Evolutionary conservation across 2,329 filamentous ascomycete species (phyloP), one percentile per base, ranked within the genome.

Genomic region (Penicillium sp.): DNA sequence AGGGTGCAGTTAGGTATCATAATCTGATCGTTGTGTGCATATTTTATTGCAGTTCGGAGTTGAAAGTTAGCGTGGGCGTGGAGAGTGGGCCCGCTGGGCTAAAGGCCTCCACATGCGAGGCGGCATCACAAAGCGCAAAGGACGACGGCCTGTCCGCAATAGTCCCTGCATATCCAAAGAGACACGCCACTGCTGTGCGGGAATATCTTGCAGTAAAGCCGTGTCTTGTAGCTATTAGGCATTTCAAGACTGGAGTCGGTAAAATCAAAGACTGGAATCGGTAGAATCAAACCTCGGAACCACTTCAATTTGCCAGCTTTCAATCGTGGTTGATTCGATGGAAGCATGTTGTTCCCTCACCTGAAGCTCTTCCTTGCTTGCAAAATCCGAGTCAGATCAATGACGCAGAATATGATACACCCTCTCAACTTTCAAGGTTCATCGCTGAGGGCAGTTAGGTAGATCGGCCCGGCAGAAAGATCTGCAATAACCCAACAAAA

Each of bases 141-240:
- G 55, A 57, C 24, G 14, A 40, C 22, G 53, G 60, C 4, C 60
- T 54, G 18, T 57, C 41, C 2, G 54, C 13, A 16, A 27, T 60
- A 18, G 50, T 18, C n/a, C 6, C 39, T 64, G 9, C 53, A 64
- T 19, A 55, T 47, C 3, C 58, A 64, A 18, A 53, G 56, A n/a
- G 19, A 57, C 41, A 10, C 22, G 6, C 18, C 18, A n/a, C 37
- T 22, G 18, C 16, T 4, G 40, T 16, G 4, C 11, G 14, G n/a
- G n/a, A 19, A 7, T 6, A 13, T 4, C 1, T 35, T 35, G 31
- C n/a, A 18, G 10, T 37, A 22, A 2, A 7, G 13, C 7, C 13
- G 10, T n/a, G 40, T 19, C 19, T 19, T 27, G 4, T 19, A 24
- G 9, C 9, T 16, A 11, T 10, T 19, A 37, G 18, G 35, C 9